Base-by-base conservation (phyloP, 371 early-diverging fungal species). In the Coemansia sp. region DNA sequence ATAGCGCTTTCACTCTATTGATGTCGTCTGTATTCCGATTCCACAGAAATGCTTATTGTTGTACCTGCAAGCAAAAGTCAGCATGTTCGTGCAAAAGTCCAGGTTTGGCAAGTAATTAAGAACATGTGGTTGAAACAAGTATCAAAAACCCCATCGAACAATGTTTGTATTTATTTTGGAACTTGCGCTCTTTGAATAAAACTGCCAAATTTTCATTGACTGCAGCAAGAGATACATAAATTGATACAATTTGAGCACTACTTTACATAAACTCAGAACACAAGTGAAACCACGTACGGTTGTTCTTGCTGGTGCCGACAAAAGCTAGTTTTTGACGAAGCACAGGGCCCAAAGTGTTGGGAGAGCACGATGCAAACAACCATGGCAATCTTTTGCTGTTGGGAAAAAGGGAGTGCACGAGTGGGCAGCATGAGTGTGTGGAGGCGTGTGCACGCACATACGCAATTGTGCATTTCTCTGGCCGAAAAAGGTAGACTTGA, bases 191-290 rank as follows among this genome's bases (percentile, higher is more conserved):
- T 11, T n/a, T 15, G 44, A 41, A 41, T 41, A 41, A 41, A 32
- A 41, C 19, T 19, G 48, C 48, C 19, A 2, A 24, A 8, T 56
- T 19, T 13, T 19, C 32, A 56, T 56, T 56, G 56, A 56, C 56
- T 56, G 56, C 56, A 32, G 56, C 29, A 29, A 9, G 29, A 28
- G 32, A 32, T 56, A 56, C 56, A 56, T 56, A 56, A 56, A 56
- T 56, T 56, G 56, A 29, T 17, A 15, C n/a, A 56, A 29, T 54
- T 54, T 24, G 28, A 48, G 48, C 48, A n/a, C 17, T 54, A 54
- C 26, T 54, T 6, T 4, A 54, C 28, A 28, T 26, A 32, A 32
- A 19, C 19, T 28, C 56, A 56, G 32, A 56, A 56, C 48, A 19
- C 17, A 54, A 15, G 54, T 28, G 28, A 12, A 28, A 26, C 54